Evolutionary conservation across 139 green algal genomes (phyloP), one percentile per base, ranked within the genome.

Genomic region (Zygnema circumcarinatum): DNA sequence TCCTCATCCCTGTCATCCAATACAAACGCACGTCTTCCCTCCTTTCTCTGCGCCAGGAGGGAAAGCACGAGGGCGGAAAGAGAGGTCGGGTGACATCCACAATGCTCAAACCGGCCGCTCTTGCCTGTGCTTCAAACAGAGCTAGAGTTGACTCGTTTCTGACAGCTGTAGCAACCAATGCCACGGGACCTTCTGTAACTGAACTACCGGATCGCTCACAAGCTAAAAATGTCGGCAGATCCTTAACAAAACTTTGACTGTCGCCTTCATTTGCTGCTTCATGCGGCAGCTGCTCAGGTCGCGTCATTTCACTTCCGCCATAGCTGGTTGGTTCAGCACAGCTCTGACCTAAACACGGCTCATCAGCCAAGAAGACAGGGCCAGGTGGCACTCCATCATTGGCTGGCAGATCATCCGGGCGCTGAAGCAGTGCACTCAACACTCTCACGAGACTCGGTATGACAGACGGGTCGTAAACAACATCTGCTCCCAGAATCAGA

Each of bases 401-500:
- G n/a, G n/a, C n/a, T n/a, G n/a, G n/a, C n/a, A n/a, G n/a, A n/a
- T n/a, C n/a, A n/a, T n/a, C 16, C 69, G 69, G 35, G 11, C 69
- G 7, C 69, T 20, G 69, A 39, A 78, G 36, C 69, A 78, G 16
- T 25, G 7, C 3, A 3, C 7, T 16, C 69, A 78, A 41, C 7
- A 78, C 69, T 78, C 36, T 7, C 69, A 78, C 7, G 16, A 78
- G 69, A 39, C 35, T 78, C 69, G 69, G 69, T 25, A 78, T 41
- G 11, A 78, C 69, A 22, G 35, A n/a, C 36, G 69, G 69, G 16
- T 78, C 69, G 69, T 78, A 78, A 39, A 78, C 69, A 16, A 78
- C 7, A 78, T 78, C 69, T 78, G 69, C 69, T 3, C 69, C 69
- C 7, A 78, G 36, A 78, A 78, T 78, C 69, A 78, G 16, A 41